phyloP scores from a whole-genome alignment of 2,329 filamentous ascomycete species.

The Diaporthe nobilis region DNA sequence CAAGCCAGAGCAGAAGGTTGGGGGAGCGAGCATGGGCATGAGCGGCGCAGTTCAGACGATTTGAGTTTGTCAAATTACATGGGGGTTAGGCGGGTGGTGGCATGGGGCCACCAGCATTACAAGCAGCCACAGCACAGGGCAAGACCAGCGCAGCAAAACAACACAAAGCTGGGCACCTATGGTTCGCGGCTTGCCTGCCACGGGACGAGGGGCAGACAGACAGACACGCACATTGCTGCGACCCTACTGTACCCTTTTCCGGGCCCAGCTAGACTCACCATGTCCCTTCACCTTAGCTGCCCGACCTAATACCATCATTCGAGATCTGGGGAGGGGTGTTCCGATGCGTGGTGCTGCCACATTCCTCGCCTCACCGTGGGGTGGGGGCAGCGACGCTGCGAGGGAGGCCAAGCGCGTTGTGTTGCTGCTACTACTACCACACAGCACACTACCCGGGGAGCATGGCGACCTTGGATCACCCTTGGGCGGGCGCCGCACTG shows the following conservation, averaged over 20 bases:
- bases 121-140: neutral
- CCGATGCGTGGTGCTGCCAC: constrained; percentile 28
- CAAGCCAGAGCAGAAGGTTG: neutral
- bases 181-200: constrained; percentile 33
- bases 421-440: neutral
- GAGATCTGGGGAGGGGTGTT: constrained; percentile 26
- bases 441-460: neutral
- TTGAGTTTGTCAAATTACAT: constrained; percentile 17
- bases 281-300: constrained; percentile 31
- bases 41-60: constrained; percentile 52
- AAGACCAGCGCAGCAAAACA: neutral
- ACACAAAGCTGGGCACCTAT: constrained; percentile 6
- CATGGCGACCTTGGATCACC: constrained; percentile 27
- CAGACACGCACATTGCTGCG: neutral
- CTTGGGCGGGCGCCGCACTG: constrained; percentile 16
- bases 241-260: constrained; percentile 14
- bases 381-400: neutral
- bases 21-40: constrained; percentile 59
- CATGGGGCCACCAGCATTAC: neutral
- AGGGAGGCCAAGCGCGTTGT: neutral
- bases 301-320: constrained; percentile 25
- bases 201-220: constrained; percentile 4
- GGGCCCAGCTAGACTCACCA: constrained; percentile 18
- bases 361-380: constrained; percentile 27
- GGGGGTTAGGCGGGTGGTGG: neutral